These are phyloP conservation scores for Henckelia pumila DNA, from an alignment of 257 asterid species.

Conservation along the genomic window DNA sequence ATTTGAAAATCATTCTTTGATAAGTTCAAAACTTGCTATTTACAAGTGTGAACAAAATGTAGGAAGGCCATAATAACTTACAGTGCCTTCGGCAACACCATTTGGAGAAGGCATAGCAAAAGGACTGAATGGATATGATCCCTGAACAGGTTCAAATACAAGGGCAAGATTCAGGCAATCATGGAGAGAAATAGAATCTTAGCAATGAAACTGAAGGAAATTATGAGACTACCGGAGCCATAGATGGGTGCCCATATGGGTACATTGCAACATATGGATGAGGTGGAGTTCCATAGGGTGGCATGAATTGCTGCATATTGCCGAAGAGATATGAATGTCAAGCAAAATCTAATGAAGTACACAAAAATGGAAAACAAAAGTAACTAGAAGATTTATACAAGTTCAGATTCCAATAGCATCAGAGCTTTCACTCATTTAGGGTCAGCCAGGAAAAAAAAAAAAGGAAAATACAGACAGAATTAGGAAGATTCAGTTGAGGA, in stretches of 20 bases:
- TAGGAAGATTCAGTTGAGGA: neutral
- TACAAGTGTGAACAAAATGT: neutral
- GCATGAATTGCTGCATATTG: constrained; percentile 42
- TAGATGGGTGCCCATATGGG: constrained; percentile 95
- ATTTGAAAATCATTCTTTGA: constrained; percentile 12
- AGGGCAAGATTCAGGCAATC: constrained; percentile 20
- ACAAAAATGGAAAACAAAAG: neutral
- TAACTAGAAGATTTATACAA: neutral
- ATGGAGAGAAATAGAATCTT: constrained; percentile 7
- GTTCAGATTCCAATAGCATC: neutral
- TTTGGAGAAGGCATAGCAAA: constrained; percentile 66
- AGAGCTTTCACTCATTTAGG: neutral
- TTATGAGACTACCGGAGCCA: constrained; percentile 65
- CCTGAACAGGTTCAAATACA: constrained; percentile 40
- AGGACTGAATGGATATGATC: constrained; percentile 92
- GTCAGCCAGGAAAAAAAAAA: neutral
- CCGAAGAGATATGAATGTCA: neutral
- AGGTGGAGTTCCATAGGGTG: constrained; percentile 92
- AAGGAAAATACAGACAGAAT: neutral
- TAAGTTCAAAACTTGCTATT: constrained; percentile 31
- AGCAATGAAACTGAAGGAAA: constrained; percentile 14
- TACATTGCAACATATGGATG: constrained; percentile 98
- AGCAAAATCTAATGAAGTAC: neutral
- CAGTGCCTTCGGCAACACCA: constrained; percentile 57
- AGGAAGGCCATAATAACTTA: constrained; percentile 29